A percentile compares a stretch with the other conserved stretches of the same genome.
phyloP scores from a whole-genome alignment of 75 land plant genomes.

The Cryptomeria japonica region DNA sequence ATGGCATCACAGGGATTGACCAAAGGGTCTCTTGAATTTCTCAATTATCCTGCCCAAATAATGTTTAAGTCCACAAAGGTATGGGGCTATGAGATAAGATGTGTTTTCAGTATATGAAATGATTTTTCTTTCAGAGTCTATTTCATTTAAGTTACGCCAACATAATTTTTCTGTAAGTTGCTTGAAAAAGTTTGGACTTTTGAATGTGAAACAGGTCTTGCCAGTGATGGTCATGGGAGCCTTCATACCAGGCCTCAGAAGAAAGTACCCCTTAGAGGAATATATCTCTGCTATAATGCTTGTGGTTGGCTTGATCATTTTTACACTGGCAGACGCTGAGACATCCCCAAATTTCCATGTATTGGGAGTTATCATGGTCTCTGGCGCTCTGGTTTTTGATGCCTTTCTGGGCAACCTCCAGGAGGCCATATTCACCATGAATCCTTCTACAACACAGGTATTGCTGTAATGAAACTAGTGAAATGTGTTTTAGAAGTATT shows the following conservation, averaged over 20 bases:
- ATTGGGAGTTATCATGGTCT: conserved; percentile 89
- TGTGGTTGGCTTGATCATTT: conserved; percentile 84
- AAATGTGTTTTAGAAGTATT: background rate
- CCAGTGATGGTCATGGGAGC: conserved; percentile 99
- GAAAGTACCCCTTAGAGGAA: conserved; percentile 86
- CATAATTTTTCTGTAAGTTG: background rate
- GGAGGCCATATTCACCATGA: conserved; percentile 92
- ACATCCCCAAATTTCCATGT: conserved; percentile 91
- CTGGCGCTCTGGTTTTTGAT: conserved; percentile 88
- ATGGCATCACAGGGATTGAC: conserved; percentile 97
- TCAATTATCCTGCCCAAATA: conserved; percentile 97
- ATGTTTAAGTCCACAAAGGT: conserved; percentile 99
- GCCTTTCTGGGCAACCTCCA: conserved; percentile 95
- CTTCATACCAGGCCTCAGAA: conserved; percentile 89
- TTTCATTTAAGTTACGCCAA: background rate
- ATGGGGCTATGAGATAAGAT: background rate
- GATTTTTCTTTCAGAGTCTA: background rate
- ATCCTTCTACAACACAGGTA: conserved; percentile 95
- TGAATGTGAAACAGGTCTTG: conserved; percentile 57
- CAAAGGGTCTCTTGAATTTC: conserved; percentile 91
- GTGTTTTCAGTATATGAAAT: background rate
- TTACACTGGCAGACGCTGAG: conserved; percentile 96
- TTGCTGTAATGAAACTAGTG: background rate
- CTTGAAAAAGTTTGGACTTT: background rate
- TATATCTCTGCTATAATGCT: conserved; percentile 85